Evolutionary conservation across 2,329 filamentous ascomycete species (phyloP), one percentile per base, ranked within the genome.

Genomic region (Talaromyces sp.): DNA sequence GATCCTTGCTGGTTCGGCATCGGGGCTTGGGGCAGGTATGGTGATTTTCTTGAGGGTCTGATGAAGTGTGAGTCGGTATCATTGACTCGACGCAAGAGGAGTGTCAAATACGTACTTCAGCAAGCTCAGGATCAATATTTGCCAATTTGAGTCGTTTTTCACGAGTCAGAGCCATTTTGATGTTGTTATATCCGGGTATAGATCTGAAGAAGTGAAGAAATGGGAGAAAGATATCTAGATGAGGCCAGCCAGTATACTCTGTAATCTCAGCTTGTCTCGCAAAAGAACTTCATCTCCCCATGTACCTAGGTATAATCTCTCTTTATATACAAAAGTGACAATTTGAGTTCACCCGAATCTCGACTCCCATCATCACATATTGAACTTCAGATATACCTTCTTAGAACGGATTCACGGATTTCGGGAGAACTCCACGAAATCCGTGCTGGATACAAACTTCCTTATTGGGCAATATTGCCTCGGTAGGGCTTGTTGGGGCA

Each of bases 41-140:
- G 33, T 56, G 33, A 56, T 37, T 22, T 56, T 56, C 19, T 39
- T 56, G 6, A 56, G 52, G 11, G 52, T 56, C 52, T 56, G 33
- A 2, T 56, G 3, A 17, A 37, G 0, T 15, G 52, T 39, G 31
- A 37, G 52, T 56, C 31, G 6, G 17, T 54, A 19, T 13, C 27
- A 13, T 19, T 33, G 4, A 2, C 6, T n/a, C 31, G n/a, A 54
- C n/a, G 50, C 17, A 37, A 35, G 31, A 54, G 31, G 7, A 15
- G 2, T 15, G 33, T 7, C 6, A 39, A 6, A 37, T 56, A 45
- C 41, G 15, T 68, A 72, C 72, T 64, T 69, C 68, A 54, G 71
- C 70, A 22, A 75, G 65, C 50, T 74, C 72, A n/a, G 70, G 71
- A 57, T 75, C 72, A 31, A 74, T 71, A 50, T 70, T 63, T 31